Percentiles rank a stretch among this genome's conserved stretches.
Conservation (phyloP, 345 rosid genomes). For the Citrus cavaleriei region DNA sequence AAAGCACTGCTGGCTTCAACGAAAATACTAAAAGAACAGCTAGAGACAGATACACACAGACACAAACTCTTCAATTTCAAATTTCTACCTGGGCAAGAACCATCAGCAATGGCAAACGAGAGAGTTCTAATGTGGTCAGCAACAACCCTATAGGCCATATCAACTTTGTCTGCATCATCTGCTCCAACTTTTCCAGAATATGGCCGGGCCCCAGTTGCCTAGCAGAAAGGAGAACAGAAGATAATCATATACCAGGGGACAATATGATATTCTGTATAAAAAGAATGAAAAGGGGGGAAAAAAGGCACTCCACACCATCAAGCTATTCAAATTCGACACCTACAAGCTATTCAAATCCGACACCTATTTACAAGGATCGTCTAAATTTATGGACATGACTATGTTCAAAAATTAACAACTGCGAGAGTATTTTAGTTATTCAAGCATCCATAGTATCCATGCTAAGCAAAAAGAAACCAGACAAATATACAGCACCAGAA, state of each 20-base stretch:
- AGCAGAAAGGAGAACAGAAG: background rate
- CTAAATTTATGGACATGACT: background rate
- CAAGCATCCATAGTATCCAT: background rate
- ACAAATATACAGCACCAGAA: background rate
- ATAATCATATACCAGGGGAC: background rate
- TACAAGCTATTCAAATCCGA: background rate
- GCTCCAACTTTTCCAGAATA: slow-evolving; percentile 90
- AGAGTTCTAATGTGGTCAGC: slow-evolving; percentile 96
- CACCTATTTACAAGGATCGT: background rate
- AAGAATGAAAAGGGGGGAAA: background rate
- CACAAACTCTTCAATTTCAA: background rate
- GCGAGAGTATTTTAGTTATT: background rate
- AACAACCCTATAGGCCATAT: slow-evolving; percentile 98
- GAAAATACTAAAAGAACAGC: background rate
- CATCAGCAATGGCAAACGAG: slow-evolving; percentile 97
- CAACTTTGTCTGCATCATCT: slow-evolving; percentile 76
- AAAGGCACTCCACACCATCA: background rate
- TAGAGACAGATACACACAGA: background rate
- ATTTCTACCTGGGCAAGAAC: slow-evolving; percentile 87
- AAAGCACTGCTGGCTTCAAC: background rate
- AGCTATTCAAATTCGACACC: background rate
- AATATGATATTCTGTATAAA: background rate
- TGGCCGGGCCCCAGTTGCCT: slow-evolving; percentile 87
- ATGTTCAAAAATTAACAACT: background rate
- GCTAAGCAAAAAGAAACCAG: background rate